phyloP scores from a whole-genome alignment of 1,284 basidiomycete genomes.

The Bothia castanella region DNA sequence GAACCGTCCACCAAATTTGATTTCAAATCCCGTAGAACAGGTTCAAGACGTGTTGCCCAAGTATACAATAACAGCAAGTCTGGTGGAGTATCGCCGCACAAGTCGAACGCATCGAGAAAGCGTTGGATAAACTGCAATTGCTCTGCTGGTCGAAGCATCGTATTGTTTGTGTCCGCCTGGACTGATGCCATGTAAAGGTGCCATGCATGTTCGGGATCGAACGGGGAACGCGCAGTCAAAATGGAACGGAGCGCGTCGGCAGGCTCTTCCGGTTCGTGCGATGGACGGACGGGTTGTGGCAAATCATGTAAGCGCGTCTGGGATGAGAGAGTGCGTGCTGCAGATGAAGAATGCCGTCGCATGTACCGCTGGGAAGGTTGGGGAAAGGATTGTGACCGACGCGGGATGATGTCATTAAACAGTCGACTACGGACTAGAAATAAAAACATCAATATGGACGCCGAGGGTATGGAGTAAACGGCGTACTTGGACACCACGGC shows the following conservation, averaged over 20 bases:
- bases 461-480: not conserved
- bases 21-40: slow-evolving; percentile 33
- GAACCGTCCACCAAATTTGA: slow-evolving; percentile 16
- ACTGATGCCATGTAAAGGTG: slow-evolving; percentile 28
- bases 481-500: slow-evolving; percentile 39
- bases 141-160: slow-evolving; percentile 21
- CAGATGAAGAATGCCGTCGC: slow-evolving; percentile 31
- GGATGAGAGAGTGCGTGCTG: slow-evolving; percentile 21
- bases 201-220: slow-evolving; percentile 43
- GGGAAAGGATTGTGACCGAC: slow-evolving; percentile 20
- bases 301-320: slow-evolving; percentile 15
- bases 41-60: slow-evolving; percentile 40
- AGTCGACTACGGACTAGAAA: slow-evolving; percentile 29
- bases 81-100: slow-evolving; percentile 19
- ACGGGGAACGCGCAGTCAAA: slow-evolving; percentile 15
- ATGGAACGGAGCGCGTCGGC: slow-evolving; percentile 22
- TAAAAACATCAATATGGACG: slow-evolving; percentile 12
- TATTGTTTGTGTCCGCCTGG: slow-evolving; percentile 10
- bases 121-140: slow-evolving; percentile 35
- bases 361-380: slow-evolving; percentile 26
- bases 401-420: slow-evolving; percentile 32
- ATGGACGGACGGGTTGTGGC: slow-evolving; percentile 2
- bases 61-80: slow-evolving; percentile 28
- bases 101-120: slow-evolving; percentile 31
- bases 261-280: slow-evolving; percentile 7